These are phyloP conservation scores for Cercospora nicotianae DNA, from an alignment of 2,329 filamentous ascomycete genomes.

Conservation along the genomic window DNA sequence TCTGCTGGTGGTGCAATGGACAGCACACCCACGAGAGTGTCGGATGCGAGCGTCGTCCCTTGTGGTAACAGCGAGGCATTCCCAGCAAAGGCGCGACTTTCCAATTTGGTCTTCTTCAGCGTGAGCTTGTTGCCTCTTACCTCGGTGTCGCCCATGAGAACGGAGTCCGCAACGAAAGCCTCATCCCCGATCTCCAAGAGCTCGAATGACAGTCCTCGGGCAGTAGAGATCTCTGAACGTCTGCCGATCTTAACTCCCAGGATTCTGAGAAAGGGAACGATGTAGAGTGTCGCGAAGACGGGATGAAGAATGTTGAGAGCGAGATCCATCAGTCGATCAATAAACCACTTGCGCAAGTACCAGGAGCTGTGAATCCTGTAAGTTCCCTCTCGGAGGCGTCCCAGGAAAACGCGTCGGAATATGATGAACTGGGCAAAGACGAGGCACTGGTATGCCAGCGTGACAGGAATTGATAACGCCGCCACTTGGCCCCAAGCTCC, in stretches of 20 bases:
- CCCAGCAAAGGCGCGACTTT: constrained; percentile 28
- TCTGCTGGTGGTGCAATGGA: constrained; percentile 27
- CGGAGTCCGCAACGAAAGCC: constrained; percentile 29
- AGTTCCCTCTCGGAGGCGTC: constrained; percentile 23
- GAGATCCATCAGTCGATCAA: constrained; percentile 31
- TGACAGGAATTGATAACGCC: constrained; percentile 25
- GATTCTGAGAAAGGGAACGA: constrained; percentile 28
- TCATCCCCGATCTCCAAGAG: constrained; percentile 30
- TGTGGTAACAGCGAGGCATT: constrained; percentile 29
- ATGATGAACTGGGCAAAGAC: constrained; percentile 28
- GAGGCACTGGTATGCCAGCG: constrained; percentile 26
- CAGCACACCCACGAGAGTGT: constrained; percentile 29
- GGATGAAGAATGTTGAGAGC: constrained; percentile 29
- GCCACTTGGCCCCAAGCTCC: constrained; percentile 28
- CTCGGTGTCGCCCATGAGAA: constrained; percentile 26
- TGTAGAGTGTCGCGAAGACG: constrained; percentile 31
- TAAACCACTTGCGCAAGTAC: constrained; percentile 30
- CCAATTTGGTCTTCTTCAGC: constrained; percentile 29
- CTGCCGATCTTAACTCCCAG: constrained; percentile 31
- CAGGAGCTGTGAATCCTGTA: constrained; percentile 28
- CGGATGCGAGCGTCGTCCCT: constrained; percentile 28
- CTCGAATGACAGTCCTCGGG: constrained; percentile 28
- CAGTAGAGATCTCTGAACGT: constrained; percentile 30
- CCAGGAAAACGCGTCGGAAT: constrained; percentile 24
- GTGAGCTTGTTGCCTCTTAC: constrained; percentile 27